Base-by-base conservation (phyloP, 768 basidiomycete genomes). In the Kwoniella sp. region DNA sequence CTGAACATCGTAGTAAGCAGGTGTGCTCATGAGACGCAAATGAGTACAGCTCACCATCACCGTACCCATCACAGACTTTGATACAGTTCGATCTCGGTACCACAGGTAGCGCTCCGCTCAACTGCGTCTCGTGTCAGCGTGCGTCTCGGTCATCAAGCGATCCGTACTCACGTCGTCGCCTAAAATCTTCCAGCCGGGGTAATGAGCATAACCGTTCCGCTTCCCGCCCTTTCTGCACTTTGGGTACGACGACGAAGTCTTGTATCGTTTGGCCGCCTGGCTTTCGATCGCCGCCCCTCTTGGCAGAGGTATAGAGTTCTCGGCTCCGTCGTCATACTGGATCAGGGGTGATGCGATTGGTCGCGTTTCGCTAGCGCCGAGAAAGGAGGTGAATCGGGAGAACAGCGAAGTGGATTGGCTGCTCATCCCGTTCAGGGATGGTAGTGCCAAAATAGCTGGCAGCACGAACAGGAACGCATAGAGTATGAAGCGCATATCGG, bases 171-270 rank as follows among this genome's bases (percentile, higher is more conserved):
- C 70, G 47, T 74, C 73, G 56, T 71, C 67, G 13, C 70, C 73
- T 9, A 63, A 59, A 38, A 73, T 58, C 48, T 65, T 66, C 72
- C 72, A 73, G n/a, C 72, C 72, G 22, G 67, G 52, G 56, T 71
- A 73, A 50, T 65, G 66, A 23, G 72, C 72, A 31, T 69, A 73
- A 3, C 72, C 72, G n/a, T 61, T 65, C 45, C 68, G 47, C 20
- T 53, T 51, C 2, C 26, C 53, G 12, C 51, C 26, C 55, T 47
- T 60, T 23, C 55, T 38, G 54, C 70, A 72, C 47, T 51, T 56
- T 4, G 64, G 64, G 25, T 72, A 72, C 17, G 29, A 53, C 11
- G 61, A 54, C 15, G 61, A 54, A 1, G 37, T 47, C 25, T 62
- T 62, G 50, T 48, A 29, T 28, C 59, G 22, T 31, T 48, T 41